phyloP scores from a whole-genome alignment of 495 filamentous ascomycete genomes.

The Acidiella bohemica region DNA sequence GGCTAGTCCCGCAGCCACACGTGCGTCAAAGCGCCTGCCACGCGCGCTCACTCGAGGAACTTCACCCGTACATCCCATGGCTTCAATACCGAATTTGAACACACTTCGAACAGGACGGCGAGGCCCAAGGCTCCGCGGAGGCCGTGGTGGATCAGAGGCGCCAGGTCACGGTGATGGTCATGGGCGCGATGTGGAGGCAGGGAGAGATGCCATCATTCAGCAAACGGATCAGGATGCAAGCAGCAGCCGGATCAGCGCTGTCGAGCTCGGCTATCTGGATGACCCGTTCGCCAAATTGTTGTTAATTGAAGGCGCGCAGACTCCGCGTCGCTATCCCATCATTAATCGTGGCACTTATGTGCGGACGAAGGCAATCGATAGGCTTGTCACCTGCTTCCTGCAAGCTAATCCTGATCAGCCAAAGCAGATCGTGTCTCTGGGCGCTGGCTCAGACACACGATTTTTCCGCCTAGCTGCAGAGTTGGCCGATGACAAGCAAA shows the following conservation, averaged over 20 bases:
- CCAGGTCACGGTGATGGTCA: not conserved
- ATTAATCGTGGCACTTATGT: constrained; percentile 97
- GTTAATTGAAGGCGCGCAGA: constrained; percentile 27
- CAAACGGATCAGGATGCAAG: constrained; percentile 86
- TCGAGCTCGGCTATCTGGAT: constrained; percentile 70
- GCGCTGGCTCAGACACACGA: constrained; percentile 87
- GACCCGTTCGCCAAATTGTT: constrained; percentile 66
- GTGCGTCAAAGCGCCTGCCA: too few relatives aligned
- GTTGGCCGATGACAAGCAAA: constrained; percentile 8
- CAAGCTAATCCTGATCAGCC: constrained; percentile 15
- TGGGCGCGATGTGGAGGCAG: constrained; percentile 1
- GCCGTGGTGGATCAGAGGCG: constrained; percentile 1
- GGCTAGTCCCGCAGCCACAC: not conserved
- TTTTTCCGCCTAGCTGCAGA: constrained; percentile 51
- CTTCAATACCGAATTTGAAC: constrained; percentile 18
- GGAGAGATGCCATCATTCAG: constrained; percentile 54
- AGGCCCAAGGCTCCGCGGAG: constrained; percentile 6
- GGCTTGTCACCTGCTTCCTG: constrained; percentile 61
- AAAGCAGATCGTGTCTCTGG: constrained; percentile 85
- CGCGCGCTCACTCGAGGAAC: too few relatives aligned
- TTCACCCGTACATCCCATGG: too few relatives aligned
- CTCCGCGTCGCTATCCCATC: constrained; percentile 58
- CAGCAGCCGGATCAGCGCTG: constrained; percentile 74
- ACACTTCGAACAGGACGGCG: constrained; percentile 10
- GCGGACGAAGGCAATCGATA: constrained; percentile 75